These are phyloP conservation scores for Komagataella kurtzmanii DNA, from an alignment of 805 yeast species.

Conservation along the genomic window DNA sequence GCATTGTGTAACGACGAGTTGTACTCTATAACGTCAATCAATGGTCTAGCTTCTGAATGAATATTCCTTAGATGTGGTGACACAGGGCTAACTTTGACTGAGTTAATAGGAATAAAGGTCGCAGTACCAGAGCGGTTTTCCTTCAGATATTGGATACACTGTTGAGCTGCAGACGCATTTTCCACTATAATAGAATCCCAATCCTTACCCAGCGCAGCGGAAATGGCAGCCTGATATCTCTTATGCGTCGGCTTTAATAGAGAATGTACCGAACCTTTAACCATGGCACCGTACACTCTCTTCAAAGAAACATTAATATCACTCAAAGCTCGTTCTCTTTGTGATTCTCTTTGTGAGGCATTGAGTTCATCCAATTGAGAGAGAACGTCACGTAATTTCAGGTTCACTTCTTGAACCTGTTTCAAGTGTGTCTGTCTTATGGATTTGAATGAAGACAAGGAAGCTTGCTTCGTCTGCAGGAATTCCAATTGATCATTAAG, in stretches of 20 bases:
- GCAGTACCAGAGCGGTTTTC: slow-evolving; percentile 79
- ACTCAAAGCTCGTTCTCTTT: slow-evolving; percentile 51
- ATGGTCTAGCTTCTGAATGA: slow-evolving; percentile 46
- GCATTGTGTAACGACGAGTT: slow-evolving; percentile 64
- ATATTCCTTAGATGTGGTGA: slow-evolving; percentile 40
- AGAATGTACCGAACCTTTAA: slow-evolving; percentile 70
- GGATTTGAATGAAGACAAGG: slow-evolving; percentile 13
- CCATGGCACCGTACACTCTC: slow-evolving; percentile 64
- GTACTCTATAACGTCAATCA: slow-evolving; percentile 59
- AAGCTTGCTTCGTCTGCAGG: slow-evolving; percentile 7
- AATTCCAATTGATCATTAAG: slow-evolving; percentile 9
- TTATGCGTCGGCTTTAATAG: slow-evolving; percentile 65
- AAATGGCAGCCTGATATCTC: slow-evolving; percentile 60
- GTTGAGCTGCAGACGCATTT: slow-evolving; percentile 54
- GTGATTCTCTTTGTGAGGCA: slow-evolving; percentile 66
- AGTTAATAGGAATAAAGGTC: slow-evolving; percentile 79
- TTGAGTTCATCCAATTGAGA: slow-evolving; percentile 55
- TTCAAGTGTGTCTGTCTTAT: slow-evolving; percentile 21
- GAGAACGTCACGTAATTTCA: slow-evolving; percentile 46
- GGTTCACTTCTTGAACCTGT: slow-evolving; percentile 48
- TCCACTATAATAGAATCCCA: slow-evolving; percentile 82
- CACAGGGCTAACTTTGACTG: slow-evolving; percentile 45
- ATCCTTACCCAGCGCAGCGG: slow-evolving; percentile 65
- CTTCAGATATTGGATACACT: slow-evolving; percentile 65
- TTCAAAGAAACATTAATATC: slow-evolving; percentile 62